These are phyloP conservation scores for Aegilops tauschii DNA, from an alignment of 176 grass and related monocot species.

Conservation along the genomic window DNA sequence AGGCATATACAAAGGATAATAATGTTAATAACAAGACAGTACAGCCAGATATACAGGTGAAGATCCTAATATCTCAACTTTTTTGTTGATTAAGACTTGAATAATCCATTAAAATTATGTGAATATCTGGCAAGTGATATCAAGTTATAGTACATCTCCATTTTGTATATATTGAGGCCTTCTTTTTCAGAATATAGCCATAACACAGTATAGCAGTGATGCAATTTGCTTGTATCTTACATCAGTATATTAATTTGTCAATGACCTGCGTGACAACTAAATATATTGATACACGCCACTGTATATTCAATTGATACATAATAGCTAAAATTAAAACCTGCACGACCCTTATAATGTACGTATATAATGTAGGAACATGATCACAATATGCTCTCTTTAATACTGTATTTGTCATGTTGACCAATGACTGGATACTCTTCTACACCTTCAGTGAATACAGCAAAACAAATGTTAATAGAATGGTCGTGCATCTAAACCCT, in stretches of 20 bases:
- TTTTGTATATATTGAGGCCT: background rate
- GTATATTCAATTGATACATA: background rate
- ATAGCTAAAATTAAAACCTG: background rate
- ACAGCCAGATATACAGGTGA: slow-evolving; percentile 49
- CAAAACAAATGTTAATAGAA: background rate
- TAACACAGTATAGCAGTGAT: background rate
- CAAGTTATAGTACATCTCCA: no score
- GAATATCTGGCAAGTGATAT: no score
- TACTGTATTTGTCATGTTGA: background rate
- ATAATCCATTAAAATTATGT: background rate
- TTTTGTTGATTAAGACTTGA: background rate
- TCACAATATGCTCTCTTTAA: background rate
- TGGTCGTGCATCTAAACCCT: background rate
- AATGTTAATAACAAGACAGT: slow-evolving; percentile 24
- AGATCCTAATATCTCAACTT: slow-evolving; percentile 1
- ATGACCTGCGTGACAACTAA: background rate
- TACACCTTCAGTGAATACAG: background rate
- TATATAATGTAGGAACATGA: background rate
- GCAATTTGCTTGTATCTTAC: background rate
- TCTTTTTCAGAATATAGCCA: background rate
- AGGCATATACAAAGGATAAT: slow-evolving; percentile 39
- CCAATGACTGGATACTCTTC: background rate
- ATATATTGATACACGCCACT: background rate
- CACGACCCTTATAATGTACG: background rate
- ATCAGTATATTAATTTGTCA: background rate